Conservation (phyloP, 2,329 filamentous ascomycete species). For the Remersonia thermophila region DNA sequence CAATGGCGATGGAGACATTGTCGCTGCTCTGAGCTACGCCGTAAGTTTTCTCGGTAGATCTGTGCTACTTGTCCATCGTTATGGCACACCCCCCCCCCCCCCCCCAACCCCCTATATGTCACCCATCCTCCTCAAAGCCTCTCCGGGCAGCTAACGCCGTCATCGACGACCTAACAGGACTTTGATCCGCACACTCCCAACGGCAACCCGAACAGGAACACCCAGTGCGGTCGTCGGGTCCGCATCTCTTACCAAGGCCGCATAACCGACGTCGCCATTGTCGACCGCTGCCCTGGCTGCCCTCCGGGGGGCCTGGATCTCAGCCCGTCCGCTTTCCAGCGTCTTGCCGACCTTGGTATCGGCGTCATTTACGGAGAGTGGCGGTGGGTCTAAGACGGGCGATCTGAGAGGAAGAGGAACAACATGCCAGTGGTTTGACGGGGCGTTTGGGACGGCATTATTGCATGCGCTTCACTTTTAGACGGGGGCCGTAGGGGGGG, state of each 20-base stretch:
- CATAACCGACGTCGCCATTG: constrained; percentile 44
- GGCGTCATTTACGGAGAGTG: constrained; percentile 22
- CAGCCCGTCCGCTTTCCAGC: constrained; percentile 25
- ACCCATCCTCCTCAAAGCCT: no score
- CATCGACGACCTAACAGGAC: no score
- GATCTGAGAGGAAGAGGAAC: background rate
- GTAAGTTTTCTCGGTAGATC: constrained; percentile 17
- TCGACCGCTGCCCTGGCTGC: constrained; percentile 42
- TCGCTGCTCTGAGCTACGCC: constrained; percentile 48
- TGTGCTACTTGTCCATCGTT: no score
- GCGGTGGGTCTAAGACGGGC: constrained; percentile 15
- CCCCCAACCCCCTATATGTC: no score
- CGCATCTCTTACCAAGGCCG: constrained; percentile 29
- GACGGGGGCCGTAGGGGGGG: no score
- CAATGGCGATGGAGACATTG: constrained; percentile 36
- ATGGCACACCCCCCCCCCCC: no score
- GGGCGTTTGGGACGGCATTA: no score
- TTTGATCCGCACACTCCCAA: constrained; percentile 43
- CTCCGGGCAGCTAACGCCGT: no score
- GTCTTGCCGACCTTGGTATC: constrained; percentile 28
- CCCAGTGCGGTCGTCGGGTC: constrained; percentile 48
- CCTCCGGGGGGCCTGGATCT: constrained; percentile 24
- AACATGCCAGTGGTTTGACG: no score
- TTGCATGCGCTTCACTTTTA: no score
- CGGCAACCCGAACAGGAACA: constrained; percentile 48